These are phyloP conservation scores for Aquilaria yunnanensis DNA, from an alignment of 345 rosid genomes.

Conservation along the genomic window DNA sequence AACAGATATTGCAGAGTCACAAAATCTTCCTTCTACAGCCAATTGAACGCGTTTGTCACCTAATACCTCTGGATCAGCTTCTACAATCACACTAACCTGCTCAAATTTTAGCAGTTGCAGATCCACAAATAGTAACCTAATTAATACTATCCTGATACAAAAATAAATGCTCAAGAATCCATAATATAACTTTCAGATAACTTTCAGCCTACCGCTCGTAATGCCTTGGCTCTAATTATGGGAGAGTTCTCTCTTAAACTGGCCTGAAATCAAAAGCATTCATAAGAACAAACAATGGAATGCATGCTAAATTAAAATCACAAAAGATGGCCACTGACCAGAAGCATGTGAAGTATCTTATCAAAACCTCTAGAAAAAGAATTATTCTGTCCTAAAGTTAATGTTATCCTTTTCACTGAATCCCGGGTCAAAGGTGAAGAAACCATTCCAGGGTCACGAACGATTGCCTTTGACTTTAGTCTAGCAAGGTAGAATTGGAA, in stretches of 20 bases:
- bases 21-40: constrained; percentile 99
- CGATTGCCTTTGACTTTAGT: constrained; percentile 74
- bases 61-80: constrained; percentile 95
- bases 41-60: constrained; percentile 87
- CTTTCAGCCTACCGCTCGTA: constrained; percentile 72
- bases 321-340: constrained; percentile 55
- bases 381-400: constrained; percentile 82
- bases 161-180: not conserved
- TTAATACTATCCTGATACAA: constrained; percentile 7
- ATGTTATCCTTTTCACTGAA: constrained; percentile 71
- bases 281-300: constrained; percentile 18
- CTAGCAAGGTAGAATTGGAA: constrained; percentile 62
- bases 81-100: constrained; percentile 97
- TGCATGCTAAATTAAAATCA: constrained; percentile 13
- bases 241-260: constrained; percentile 98
- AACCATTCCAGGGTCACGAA: constrained; percentile 65
- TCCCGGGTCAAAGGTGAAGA: constrained; percentile 62
- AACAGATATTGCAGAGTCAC: constrained; percentile 97
- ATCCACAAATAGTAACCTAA: constrained; percentile 7
- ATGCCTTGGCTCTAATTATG: constrained; percentile 88
- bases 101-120: constrained; percentile 22
- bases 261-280: constrained; percentile 47
- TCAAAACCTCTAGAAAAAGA: constrained; percentile 97
- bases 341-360: constrained; percentile 91
- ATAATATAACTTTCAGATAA: not conserved